phyloP scores from a whole-genome alignment of 1,139 yeast species.

The Lodderomyces metapsilosis region DNA sequence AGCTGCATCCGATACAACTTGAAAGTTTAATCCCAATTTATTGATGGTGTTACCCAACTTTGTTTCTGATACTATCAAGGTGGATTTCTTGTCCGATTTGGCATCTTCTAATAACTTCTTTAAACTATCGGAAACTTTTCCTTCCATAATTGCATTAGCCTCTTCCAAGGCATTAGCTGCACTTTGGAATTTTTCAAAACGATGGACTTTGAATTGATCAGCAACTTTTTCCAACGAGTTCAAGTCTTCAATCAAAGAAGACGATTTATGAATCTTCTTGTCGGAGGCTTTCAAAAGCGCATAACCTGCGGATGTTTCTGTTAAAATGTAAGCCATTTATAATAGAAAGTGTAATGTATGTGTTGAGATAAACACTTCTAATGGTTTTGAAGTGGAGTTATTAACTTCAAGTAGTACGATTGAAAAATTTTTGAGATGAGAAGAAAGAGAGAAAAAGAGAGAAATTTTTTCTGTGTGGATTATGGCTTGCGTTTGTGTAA shows the following conservation, averaged over 20 bases:
- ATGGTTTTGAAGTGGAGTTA: conserved; percentile 1
- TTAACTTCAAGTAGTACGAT: too few species aligned
- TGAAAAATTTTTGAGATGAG: conserved; percentile 5
- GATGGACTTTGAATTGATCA: conserved; percentile 82
- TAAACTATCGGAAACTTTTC: conserved; percentile 86
- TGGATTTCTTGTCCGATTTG: conserved; percentile 85
- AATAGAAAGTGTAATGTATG: too few species aligned
- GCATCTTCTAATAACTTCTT: conserved; percentile 74
- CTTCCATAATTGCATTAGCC: conserved; percentile 88
- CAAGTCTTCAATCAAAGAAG: conserved; percentile 71
- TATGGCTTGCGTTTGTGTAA: too few species aligned
- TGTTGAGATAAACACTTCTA: too few species aligned
- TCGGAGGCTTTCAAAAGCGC: conserved; percentile 96
- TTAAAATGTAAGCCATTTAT: conserved; percentile 93
- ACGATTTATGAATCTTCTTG: conserved; percentile 91
- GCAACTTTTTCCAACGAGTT: conserved; percentile 81
- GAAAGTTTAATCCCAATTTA: conserved; percentile 85
- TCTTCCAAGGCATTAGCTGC: conserved; percentile 97
- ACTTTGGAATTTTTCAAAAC: conserved; percentile 89
- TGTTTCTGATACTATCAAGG: conserved; percentile 90
- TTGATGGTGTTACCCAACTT: conserved; percentile 95
- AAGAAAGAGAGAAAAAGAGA: not conserved
- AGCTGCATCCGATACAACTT: conserved; percentile 92
- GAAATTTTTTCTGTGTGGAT: not conserved
- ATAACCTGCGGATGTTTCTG: conserved; percentile 98